Percentiles rank a stretch among this genome's conserved stretches.
Conservation (phyloP, 208 protist species). For the Trichomonas gallinae region DNA sequence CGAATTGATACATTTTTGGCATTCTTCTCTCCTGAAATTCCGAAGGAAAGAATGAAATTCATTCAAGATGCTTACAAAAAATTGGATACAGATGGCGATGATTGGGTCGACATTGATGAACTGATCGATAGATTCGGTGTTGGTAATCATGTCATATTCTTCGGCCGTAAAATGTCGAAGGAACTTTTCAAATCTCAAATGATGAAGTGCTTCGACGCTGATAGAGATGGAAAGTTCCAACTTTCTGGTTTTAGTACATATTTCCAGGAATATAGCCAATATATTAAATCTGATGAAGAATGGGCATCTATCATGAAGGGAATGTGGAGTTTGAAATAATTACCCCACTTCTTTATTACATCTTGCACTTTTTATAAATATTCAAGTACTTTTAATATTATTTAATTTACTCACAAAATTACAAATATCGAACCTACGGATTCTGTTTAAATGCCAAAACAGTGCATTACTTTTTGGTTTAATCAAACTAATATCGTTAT, state of each 20-base stretch:
- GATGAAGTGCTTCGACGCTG: not conserved
- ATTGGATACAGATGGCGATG: not conserved
- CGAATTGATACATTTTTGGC: not conserved
- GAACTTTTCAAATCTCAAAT: not conserved
- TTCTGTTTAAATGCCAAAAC: too few species aligned
- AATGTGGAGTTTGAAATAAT: not conserved
- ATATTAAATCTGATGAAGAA: not conserved
- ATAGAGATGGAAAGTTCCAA: not conserved
- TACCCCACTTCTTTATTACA: not conserved
- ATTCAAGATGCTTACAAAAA: not conserved
- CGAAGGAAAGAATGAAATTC: not conserved
- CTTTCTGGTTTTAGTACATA: not conserved
- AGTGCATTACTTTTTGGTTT: too few species aligned
- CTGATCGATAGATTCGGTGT: not conserved
- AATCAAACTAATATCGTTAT: too few species aligned
- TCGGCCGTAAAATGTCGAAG: not conserved
- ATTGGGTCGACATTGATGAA: not conserved
- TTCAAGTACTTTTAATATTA: too few species aligned
- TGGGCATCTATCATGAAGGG: not conserved
- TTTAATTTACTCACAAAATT: too few species aligned
- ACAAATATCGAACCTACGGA: too few species aligned
- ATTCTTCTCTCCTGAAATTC: not conserved
- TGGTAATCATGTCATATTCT: not conserved
- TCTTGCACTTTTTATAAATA: not conserved
- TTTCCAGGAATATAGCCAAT: not conserved